Evolutionary conservation across 176 grass and related monocot species (phyloP), one percentile per base, ranked within the genome.

Genomic region (Rhynchospora pubera): DNA sequence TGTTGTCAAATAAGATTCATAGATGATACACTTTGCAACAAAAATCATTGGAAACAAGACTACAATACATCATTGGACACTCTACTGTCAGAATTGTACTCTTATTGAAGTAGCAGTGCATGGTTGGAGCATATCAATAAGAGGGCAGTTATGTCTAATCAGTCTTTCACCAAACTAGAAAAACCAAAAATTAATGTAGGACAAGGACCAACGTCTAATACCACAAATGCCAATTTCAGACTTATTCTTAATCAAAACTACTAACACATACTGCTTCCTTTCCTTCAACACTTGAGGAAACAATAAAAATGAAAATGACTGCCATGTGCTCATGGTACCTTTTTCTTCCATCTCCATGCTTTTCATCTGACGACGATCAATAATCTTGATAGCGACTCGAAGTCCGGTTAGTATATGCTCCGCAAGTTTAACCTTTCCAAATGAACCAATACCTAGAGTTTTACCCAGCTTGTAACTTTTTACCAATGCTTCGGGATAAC

Each of bases 261-360:
- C 50, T 5, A 56, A 77, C 72, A 77, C 53, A 55, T 55, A 6
- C 53, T 14, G n/a, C 14, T 77, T 22, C 18, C 13, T 50, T 22
- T 72, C 50, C 70, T 74, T 6, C 9, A 74, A 74, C 44, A 48
- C 45, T 74, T 9, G 5, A 52, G 45, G 46, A 74, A 51, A 51
- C 10, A 32, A 19, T 71, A 69, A 75, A 23, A 28, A 10, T 16
- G 58, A 57, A 83, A 72, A 52, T 61, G 78, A 34, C 50, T 55
- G 48, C 30, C 11, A 70, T 9, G 66, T 12, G 13, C 4, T 32
- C 23, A 47, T 65, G 42, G 50, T 88, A 93, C 92, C 90, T 91
- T 94, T 97, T 83, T 94, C 95, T 85, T 97, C 95, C 90, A 93
- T 97, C 74, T 91, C 92, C 87, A 91, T 91, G 83, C 22, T 93